Evolutionary conservation across 352 stramenopile species (phyloP), one percentile per base, ranked within the genome.

Genomic region (Thalassiosira exigua): DNA sequence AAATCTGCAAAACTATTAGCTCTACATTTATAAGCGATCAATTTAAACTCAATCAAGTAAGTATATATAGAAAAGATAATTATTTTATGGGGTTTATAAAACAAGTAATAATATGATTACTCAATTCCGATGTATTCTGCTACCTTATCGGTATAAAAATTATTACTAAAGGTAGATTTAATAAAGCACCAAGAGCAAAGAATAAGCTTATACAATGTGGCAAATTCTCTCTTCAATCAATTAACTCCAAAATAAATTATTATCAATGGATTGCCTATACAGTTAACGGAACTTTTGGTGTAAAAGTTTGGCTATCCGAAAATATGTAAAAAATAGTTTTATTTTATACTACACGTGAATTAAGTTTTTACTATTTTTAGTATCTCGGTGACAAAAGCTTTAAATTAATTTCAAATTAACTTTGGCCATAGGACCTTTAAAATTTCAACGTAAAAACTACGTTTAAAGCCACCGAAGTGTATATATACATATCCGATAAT

Each of bases 81-180:
- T 70, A 66, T 44, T 44, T 14, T 14, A 44, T 44, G 14, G 14
- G 36, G 36, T 44, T 44, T 44, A 14, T 44, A 7, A 44, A 14
- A 14, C 14, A 41, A 65, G 39, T 78, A n/a, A 22, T 64, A 59
- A 46, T 67, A 32, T 4, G 24, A 4, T 22, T 67, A 44, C 3
- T 4, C 27, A 53, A 67, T 24, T 78, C 3, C 51, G 14, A 39
- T 69, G 12, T 79, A 64, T 12, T 78, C 30, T 70, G 32, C 54
- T 61, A 59, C 71, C 58, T 80, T 77, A 44, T 44, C n/a, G 57
- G 67, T 22, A 48, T 75, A 39, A 69, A 75, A 33, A 75, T 75
- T 69, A 30, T 48, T 50, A 75, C 59, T 41, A 70, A 57, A 50
- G 57, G 67, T 19, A 36, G 67, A 11, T 75, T 75, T 69, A 70